Conservation (phyloP, 257 asterid genomes). For the Perilla frutescens region DNA sequence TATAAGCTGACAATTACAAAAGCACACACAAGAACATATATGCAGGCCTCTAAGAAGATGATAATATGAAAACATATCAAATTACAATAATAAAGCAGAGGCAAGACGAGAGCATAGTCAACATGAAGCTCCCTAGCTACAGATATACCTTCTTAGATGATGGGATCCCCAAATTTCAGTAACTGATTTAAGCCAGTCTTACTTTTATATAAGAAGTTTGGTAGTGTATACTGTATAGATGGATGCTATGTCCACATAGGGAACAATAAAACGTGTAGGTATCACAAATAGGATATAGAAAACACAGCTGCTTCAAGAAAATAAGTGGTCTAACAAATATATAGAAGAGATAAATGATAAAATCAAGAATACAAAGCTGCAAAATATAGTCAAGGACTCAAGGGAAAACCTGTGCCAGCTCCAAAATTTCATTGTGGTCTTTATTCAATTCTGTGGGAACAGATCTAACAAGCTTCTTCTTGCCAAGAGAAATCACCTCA, state of each 20-base stretch:
- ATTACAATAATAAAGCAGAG: not conserved
- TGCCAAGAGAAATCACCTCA: slow-evolving; percentile 92
- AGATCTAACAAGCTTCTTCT: slow-evolving; percentile 87
- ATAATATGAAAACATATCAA: not conserved
- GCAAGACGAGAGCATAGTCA: not conserved
- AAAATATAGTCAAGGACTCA: slow-evolving; percentile 24
- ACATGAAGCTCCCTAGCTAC: not conserved
- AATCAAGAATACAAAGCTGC: slow-evolving; percentile 27
- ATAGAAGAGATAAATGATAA: not conserved
- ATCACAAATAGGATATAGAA: not conserved
- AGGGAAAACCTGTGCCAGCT: slow-evolving; percentile 88
- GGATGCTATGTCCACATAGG: not conserved
- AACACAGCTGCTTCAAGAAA: slow-evolving; percentile 16
- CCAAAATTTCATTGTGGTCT: slow-evolving; percentile 95
- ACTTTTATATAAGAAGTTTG: not conserved
- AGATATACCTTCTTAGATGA: too few relatives aligned
- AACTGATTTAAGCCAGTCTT: not conserved
- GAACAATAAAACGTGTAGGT: not conserved
- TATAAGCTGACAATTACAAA: not conserved
- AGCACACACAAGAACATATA: not conserved
- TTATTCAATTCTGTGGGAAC: slow-evolving; percentile 98
- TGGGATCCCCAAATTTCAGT: slow-evolving; percentile 9
- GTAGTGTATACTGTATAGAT: not conserved
- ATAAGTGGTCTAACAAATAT: not conserved
- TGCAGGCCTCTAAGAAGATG: not conserved